phyloP scores from a whole-genome alignment of 1,284 basidiomycete species.

The Hemileia vastatrix region DNA sequence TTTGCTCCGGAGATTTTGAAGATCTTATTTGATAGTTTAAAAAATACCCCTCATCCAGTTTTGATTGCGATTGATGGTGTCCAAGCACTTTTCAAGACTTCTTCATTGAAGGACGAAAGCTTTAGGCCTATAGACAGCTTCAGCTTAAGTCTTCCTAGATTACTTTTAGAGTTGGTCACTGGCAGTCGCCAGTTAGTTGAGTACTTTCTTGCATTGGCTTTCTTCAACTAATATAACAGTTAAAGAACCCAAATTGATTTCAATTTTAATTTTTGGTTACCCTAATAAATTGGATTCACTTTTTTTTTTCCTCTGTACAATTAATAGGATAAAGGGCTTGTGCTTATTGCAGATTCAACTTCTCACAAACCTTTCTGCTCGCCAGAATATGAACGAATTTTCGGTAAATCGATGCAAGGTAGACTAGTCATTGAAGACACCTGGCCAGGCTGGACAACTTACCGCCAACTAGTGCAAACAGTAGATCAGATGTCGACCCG shows the following conservation, averaged over 20 bases:
- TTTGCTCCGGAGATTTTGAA: conserved; percentile 5
- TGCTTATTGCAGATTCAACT: conserved; percentile 2
- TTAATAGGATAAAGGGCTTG: conserved; percentile 8
- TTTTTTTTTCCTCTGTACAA: no score
- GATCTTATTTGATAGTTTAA: conserved; percentile 7
- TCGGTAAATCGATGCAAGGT: neutral
- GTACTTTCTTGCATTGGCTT: neutral
- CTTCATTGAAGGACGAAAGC: conserved; percentile 12
- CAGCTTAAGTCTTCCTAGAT: conserved; percentile 7
- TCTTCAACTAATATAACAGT: no score
- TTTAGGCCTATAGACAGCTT: conserved; percentile 19
- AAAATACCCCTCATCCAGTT: conserved; percentile 6
- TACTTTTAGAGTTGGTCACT: conserved; percentile 5
- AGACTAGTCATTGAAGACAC: neutral
- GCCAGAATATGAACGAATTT: conserved; percentile 10
- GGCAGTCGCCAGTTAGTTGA: conserved; percentile 8
- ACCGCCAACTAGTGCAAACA: conserved; percentile 2
- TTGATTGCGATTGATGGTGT: conserved; percentile 22
- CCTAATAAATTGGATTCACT: no score
- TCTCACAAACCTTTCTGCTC: conserved; percentile 1
- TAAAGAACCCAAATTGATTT: no score
- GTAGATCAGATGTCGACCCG: neutral
- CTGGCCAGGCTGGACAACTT: conserved; percentile 17
- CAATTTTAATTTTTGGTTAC: no score
- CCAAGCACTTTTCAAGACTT: conserved; percentile 20